A percentile compares a stretch with the other conserved stretches of the same genome.
These are phyloP conservation scores for Lactuca sativa DNA, from an alignment of 129 eudicot species.

Conservation along the genomic window DNA sequence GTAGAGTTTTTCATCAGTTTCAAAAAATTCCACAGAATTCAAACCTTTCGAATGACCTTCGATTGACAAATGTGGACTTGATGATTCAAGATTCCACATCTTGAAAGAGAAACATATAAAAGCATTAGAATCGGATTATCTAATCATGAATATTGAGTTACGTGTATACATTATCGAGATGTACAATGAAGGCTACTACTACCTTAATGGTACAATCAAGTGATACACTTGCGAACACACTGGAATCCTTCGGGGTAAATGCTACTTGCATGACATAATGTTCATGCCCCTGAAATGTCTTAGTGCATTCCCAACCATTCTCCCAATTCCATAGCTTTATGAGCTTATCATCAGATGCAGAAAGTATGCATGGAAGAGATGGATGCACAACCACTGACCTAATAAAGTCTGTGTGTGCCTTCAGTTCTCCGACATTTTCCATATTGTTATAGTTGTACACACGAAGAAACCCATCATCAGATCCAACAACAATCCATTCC, in stretches of 20 bases:
- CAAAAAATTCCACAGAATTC: conserved; percentile 66
- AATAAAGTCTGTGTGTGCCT: conserved; percentile 27
- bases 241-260: conserved; percentile 47
- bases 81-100: conserved; percentile 86
- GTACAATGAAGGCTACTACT: conserved; percentile 6
- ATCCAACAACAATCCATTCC: conserved; percentile 53
- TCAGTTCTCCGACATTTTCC: conserved; percentile 33
- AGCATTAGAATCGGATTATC: neutral
- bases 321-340: conserved; percentile 71
- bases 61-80: conserved; percentile 62
- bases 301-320: conserved; percentile 51
- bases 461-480: conserved; percentile 49
- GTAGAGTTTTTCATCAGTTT: conserved; percentile 60
- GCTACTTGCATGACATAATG: conserved; percentile 56
- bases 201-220: conserved; percentile 56
- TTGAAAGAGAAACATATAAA: conserved; percentile 25
- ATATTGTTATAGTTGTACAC: conserved; percentile 51
- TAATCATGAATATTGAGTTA: neutral
- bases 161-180: neutral
- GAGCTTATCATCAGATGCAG: conserved; percentile 49
- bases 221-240: conserved; percentile 34
- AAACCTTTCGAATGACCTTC: conserved; percentile 76
- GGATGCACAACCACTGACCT: conserved; percentile 36
- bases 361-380: conserved; percentile 51
- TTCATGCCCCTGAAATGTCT: conserved; percentile 54